Percentiles rank a stretch among this genome's conserved stretches.
Conservation (phyloP, 139 green algal genomes). For the Coccomyxa sp. region DNA sequence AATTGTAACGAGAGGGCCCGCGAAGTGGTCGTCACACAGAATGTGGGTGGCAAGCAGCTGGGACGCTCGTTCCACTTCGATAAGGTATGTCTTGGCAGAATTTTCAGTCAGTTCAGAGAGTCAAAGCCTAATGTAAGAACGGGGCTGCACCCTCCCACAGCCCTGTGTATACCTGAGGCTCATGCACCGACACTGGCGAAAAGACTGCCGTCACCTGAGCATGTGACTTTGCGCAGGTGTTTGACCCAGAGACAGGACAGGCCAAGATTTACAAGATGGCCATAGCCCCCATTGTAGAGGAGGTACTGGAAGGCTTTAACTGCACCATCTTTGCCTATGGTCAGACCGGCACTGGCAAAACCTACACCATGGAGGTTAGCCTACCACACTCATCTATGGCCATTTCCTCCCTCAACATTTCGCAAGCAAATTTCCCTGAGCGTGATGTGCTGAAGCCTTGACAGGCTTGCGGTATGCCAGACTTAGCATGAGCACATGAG, state of each 20-base stretch:
- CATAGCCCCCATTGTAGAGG: conserved; percentile 89
- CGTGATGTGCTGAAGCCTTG: too few species aligned
- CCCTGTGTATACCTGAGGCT: too few species aligned
- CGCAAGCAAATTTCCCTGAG: too few species aligned
- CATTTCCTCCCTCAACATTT: background rate
- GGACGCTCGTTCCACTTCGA: conserved; percentile 93
- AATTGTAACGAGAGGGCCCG: conserved; percentile 70
- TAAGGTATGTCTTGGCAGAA: conserved; percentile 49
- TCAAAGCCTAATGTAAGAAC: background rate
- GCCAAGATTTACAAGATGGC: conserved; percentile 81
- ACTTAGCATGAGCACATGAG: too few species aligned
- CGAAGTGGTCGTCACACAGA: conserved; percentile 81
- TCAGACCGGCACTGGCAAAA: conserved; percentile 97
- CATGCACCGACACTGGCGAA: too few species aligned
- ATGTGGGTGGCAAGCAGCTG: conserved; percentile 65
- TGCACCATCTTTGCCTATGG: conserved; percentile 92
- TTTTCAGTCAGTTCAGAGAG: background rate
- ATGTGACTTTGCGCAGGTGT: too few species aligned
- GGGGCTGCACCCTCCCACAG: background rate
- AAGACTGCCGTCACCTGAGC: too few species aligned
- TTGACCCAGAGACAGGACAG: conserved; percentile 78
- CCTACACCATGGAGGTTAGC: conserved; percentile 90
- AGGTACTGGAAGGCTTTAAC: conserved; percentile 91
- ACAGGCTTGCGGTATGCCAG: too few species aligned
- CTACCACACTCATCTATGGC: too few species aligned